Conservation (phyloP, 805 yeast genomes). For the Ogataea wickerhamii region DNA sequence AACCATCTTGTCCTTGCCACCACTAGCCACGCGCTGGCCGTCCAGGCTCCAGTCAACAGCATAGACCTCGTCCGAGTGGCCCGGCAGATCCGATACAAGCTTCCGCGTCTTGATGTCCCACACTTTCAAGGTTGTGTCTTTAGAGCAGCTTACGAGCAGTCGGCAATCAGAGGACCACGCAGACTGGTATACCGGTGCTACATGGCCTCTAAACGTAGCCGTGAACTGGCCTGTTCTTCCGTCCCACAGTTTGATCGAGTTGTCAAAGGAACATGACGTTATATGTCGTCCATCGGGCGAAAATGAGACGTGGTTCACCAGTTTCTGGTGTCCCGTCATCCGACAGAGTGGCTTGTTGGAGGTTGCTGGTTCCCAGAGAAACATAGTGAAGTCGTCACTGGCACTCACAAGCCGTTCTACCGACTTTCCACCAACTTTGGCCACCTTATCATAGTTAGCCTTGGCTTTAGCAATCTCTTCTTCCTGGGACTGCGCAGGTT, state of each 20-base stretch:
- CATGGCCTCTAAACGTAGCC: slow-evolving; percentile 93
- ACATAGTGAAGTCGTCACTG: slow-evolving; percentile 97
- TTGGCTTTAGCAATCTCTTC: slow-evolving; percentile 53
- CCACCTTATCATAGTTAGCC: slow-evolving; percentile 58
- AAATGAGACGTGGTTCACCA: slow-evolving; percentile 92
- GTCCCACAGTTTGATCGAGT: slow-evolving; percentile 94
- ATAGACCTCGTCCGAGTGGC: slow-evolving; percentile 92
- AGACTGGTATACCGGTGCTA: slow-evolving; percentile 95
- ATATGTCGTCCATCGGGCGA: slow-evolving; percentile 92
- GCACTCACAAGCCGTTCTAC: slow-evolving; percentile 89
- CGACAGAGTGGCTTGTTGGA: slow-evolving; percentile 80
- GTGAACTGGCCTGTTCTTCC: slow-evolving; percentile 88
- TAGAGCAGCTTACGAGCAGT: slow-evolving; percentile 86
- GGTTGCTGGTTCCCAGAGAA: slow-evolving; percentile 88
- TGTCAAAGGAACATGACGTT: slow-evolving; percentile 93
- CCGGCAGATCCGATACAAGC: slow-evolving; percentile 85
- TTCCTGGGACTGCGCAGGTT: slow-evolving; percentile 38
- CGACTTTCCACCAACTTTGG: slow-evolving; percentile 50
- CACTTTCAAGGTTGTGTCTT: slow-evolving; percentile 92
- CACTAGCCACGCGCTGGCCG: slow-evolving; percentile 92
- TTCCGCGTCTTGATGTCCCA: slow-evolving; percentile 92
- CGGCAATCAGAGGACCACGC: slow-evolving; percentile 97
- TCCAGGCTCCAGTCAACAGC: slow-evolving; percentile 98
- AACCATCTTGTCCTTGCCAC: slow-evolving; percentile 94
- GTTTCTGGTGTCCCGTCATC: slow-evolving; percentile 96